These are phyloP conservation scores for Fremontodendron californicum DNA, from an alignment of 345 rosid species.

Conservation along the genomic window DNA sequence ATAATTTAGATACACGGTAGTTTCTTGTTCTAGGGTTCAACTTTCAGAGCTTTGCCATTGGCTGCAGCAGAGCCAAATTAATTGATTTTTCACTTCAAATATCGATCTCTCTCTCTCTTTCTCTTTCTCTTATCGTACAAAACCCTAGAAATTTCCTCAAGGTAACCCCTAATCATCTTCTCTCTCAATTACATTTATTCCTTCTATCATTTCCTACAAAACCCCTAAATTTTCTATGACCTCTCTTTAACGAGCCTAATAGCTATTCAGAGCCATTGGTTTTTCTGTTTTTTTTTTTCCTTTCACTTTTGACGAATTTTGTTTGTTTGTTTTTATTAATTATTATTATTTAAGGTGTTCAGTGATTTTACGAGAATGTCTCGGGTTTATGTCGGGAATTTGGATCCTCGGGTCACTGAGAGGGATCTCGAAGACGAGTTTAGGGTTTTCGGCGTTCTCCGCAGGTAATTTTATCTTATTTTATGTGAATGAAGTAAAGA, in stretches of 20 bases:
- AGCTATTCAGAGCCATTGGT: background rate
- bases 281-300: background rate
- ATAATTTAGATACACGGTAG: no score
- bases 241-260: background rate
- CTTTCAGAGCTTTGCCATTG: background rate
- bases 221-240: background rate
- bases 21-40: no score
- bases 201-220: background rate
- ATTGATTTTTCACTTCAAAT: background rate
- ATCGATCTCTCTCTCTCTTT: background rate
- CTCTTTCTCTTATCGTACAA: background rate
- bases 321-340: background rate
- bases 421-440: conserved; percentile 83
- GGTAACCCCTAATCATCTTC: background rate
- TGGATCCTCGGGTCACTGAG: conserved; percentile 63
- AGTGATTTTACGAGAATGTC: conserved; percentile 42
- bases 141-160: background rate
- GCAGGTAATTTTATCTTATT: conserved; percentile 37
- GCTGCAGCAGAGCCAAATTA: background rate
- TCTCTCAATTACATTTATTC: background rate
- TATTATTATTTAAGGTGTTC: background rate
- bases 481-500: background rate
- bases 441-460: conserved; percentile 59
- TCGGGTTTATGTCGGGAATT: conserved; percentile 69
- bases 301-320: background rate